Evolutionary conservation across 257 asterid species (phyloP).

Genomic region (Thymus quinquecostatus): DNA sequence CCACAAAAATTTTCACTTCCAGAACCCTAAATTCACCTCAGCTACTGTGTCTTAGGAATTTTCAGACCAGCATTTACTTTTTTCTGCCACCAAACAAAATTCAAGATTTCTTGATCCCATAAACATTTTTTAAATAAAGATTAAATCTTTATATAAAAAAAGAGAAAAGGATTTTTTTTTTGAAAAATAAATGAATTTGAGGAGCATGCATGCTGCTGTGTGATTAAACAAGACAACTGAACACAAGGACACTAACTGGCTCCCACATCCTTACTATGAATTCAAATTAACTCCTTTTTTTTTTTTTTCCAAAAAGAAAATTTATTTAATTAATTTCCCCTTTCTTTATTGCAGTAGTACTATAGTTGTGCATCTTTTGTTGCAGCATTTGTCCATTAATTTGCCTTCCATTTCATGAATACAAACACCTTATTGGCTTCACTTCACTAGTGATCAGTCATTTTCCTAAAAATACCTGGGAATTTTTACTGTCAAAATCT

Average conservation of each 20-base stretch:
- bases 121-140: neutral
- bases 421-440: conserved; percentile 22
- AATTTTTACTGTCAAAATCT: conserved; percentile 23
- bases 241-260: conserved; percentile 53
- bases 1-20: conserved; percentile 28
- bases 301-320: too few species aligned
- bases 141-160: neutral
- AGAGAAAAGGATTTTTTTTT: neutral
- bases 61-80: conserved; percentile 34
- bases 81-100: conserved; percentile 28
- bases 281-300: conserved; percentile 17
- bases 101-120: conserved; percentile 16
- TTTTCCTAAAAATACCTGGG: conserved; percentile 33
- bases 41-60: conserved; percentile 34
- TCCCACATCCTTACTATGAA: conserved; percentile 44
- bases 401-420: conserved; percentile 16
- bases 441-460: conserved; percentile 27
- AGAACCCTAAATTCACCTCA: conserved; percentile 26
- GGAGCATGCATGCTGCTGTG: conserved; percentile 28
- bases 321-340: neutral
- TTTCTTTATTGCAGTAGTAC: conserved; percentile 26
- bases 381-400: conserved; percentile 28
- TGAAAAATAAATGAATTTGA: neutral
- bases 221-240: conserved; percentile 68
- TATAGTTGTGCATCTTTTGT: conserved; percentile 26